phyloP scores from a whole-genome alignment of 192 early-diverging fungal genomes.

The Dispira parvispora region DNA sequence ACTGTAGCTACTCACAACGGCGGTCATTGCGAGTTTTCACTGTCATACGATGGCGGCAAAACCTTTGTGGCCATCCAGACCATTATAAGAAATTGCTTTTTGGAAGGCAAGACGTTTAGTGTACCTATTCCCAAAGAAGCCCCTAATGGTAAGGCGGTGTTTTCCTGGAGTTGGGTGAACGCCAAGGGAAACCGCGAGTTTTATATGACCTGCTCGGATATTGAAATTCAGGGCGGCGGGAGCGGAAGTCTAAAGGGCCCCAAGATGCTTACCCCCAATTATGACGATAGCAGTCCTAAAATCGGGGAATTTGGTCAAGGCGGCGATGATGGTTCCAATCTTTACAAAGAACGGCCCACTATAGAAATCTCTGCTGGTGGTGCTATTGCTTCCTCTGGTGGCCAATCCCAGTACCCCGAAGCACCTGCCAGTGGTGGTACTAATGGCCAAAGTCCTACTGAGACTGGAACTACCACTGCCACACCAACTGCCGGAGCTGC shows the following conservation, averaged over 20 bases:
- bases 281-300: not conserved
- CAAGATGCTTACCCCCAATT: constrained; percentile 11
- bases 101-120: not conserved
- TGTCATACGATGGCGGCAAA: constrained; percentile 20
- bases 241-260: constrained; percentile 13
- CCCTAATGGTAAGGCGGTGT: constrained; percentile 11
- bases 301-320: constrained; percentile 10
- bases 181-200: constrained; percentile 20
- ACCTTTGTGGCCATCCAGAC: constrained; percentile 20
- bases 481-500: no score
- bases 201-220: constrained; percentile 26
- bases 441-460: no score
- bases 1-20: constrained; percentile 15
- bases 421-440: no score
- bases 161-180: constrained; percentile 24
- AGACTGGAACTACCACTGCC: no score
- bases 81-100: not conserved
- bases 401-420: not conserved
- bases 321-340: not conserved
- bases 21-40: constrained; percentile 26
- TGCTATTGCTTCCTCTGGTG: not conserved
- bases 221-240: constrained; percentile 13
- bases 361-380: not conserved
- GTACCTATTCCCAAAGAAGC: constrained; percentile 15
- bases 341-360: constrained; percentile 6